phyloP scores from a whole-genome alignment of 352 stramenopile species.

The Phytophthora chlamydospora region DNA sequence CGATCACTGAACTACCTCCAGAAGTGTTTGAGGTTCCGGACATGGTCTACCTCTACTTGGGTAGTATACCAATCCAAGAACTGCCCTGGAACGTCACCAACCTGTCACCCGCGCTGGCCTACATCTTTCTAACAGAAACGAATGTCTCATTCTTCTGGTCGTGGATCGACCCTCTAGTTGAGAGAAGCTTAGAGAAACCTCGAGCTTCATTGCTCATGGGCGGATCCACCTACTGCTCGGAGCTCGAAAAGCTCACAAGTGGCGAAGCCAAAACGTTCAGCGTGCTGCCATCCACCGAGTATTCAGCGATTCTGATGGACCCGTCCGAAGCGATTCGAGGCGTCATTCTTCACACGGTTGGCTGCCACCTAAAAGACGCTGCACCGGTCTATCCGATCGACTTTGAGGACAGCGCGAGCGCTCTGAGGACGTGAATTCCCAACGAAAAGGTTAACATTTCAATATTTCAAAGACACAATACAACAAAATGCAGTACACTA shows the following conservation, averaged over 20 bases:
- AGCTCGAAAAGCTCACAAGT: constrained; percentile 9
- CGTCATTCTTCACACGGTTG: constrained; percentile 4
- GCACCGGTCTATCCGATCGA: constrained; percentile 7
- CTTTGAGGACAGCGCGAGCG: constrained; percentile 8
- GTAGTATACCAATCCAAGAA: constrained; percentile 15
- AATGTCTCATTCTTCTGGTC: constrained; percentile 29
- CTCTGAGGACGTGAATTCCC: too few species aligned
- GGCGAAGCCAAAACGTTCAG: constrained; percentile 2
- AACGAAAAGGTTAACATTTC: too few species aligned
- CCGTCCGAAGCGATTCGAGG: background rate
- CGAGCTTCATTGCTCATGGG: constrained; percentile 1
- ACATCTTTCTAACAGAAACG: constrained; percentile 11
- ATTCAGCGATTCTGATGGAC: constrained; percentile 6
- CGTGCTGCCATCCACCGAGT: constrained; percentile 1
- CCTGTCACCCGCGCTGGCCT: constrained; percentile 12
- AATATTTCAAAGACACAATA: too few species aligned
- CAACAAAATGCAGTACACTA: too few species aligned
- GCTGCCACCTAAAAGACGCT: background rate
- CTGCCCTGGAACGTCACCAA: constrained; percentile 30
- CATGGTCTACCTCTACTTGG: constrained; percentile 26
- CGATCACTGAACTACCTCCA: constrained; percentile 30
- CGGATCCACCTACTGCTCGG: constrained; percentile 6
- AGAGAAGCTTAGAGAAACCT: background rate
- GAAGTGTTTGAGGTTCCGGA: constrained; percentile 25
- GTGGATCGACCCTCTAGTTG: constrained; percentile 26